Evolutionary conservation across 2,329 filamentous ascomycete species (phyloP).

Genomic region (Fusarium floridanum): DNA sequence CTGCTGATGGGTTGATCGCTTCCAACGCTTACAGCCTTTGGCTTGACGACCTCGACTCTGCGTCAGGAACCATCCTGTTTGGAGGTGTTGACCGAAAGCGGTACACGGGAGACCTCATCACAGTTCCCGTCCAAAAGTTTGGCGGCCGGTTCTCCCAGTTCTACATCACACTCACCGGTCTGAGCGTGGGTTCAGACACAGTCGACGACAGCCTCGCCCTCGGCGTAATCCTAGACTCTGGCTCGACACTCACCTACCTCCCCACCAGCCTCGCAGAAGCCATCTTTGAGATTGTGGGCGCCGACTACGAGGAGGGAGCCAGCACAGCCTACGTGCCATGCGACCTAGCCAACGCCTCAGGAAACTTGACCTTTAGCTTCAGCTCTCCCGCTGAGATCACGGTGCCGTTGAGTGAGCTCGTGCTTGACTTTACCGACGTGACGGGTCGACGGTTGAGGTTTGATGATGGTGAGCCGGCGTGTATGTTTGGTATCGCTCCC

Average conservation of each 20-base stretch:
- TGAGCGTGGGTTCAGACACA: conserved; percentile 60
- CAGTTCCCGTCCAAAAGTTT: conserved; percentile 73
- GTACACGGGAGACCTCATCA: conserved; percentile 72
- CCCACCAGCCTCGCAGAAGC: conserved; percentile 66
- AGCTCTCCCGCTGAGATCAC: conserved; percentile 62
- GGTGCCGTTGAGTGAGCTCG: conserved; percentile 70
- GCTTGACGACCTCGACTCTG: conserved; percentile 78
- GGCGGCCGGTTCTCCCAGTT: conserved; percentile 71
- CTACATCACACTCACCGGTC: conserved; percentile 74
- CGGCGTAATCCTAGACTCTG: conserved; percentile 78
- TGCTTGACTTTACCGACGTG: conserved; percentile 64
- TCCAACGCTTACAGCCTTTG: conserved; percentile 81
- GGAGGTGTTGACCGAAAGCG: conserved; percentile 79
- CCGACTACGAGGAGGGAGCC: conserved; percentile 65
- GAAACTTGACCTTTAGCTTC: conserved; percentile 66
- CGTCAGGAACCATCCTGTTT: conserved; percentile 77
- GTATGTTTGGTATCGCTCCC: conserved; percentile 76
- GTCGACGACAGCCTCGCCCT: conserved; percentile 65
- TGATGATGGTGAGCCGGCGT: conserved; percentile 66
- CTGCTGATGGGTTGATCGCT: conserved; percentile 69
- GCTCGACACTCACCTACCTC: conserved; percentile 76
- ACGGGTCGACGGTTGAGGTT: conserved; percentile 64
- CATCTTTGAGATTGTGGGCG: conserved; percentile 71
- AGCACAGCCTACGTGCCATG: conserved; percentile 74
- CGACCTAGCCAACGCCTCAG: conserved; percentile 57